Conservation (phyloP, 2,329 filamentous ascomycete genomes). For the Chalaropsis ovoidea region DNA sequence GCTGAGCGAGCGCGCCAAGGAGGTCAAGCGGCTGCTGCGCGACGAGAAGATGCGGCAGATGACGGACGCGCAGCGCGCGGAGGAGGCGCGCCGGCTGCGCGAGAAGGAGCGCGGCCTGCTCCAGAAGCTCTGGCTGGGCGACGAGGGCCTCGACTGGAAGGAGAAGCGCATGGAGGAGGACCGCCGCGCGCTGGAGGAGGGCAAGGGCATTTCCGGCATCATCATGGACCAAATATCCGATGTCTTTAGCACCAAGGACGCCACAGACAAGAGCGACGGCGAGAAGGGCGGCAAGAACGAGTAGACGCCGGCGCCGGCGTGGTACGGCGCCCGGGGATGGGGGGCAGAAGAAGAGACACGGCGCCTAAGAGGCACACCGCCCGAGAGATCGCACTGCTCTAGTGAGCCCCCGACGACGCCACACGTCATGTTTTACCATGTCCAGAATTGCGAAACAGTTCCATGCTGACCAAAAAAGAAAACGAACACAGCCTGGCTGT, state of each 20-base stretch:
- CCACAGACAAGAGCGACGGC: slow-evolving; percentile 14
- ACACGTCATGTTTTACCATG: neutral
- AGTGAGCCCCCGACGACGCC: neutral
- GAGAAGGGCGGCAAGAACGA: slow-evolving; percentile 16
- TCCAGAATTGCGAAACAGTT: neutral
- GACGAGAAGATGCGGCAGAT: slow-evolving; percentile 37
- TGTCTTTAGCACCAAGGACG: slow-evolving; percentile 38
- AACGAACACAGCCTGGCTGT: neutral
- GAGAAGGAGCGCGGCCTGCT: slow-evolving; percentile 31
- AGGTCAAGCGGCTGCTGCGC: slow-evolving; percentile 39
- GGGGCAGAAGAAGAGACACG: neutral
- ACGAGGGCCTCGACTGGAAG: slow-evolving; percentile 46
- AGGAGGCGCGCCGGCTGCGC: slow-evolving; percentile 31
- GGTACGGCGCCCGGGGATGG: neutral
- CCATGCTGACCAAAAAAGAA: neutral
- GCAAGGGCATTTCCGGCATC: slow-evolving; percentile 46
- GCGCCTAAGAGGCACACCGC: neutral
- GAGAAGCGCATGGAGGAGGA: slow-evolving; percentile 44
- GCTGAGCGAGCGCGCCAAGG: slow-evolving; percentile 47
- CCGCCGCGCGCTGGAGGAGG: slow-evolving; percentile 44
- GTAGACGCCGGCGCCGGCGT: neutral
- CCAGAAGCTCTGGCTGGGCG: slow-evolving; percentile 49
- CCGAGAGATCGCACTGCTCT: neutral
- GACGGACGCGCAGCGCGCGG: slow-evolving; percentile 31
- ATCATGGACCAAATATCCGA: slow-evolving; percentile 50